Percentiles rank a stretch among this genome's conserved stretches.
Conservation (phyloP, 2,329 filamentous ascomycete species). For the Blumeria hordei region DNA sequence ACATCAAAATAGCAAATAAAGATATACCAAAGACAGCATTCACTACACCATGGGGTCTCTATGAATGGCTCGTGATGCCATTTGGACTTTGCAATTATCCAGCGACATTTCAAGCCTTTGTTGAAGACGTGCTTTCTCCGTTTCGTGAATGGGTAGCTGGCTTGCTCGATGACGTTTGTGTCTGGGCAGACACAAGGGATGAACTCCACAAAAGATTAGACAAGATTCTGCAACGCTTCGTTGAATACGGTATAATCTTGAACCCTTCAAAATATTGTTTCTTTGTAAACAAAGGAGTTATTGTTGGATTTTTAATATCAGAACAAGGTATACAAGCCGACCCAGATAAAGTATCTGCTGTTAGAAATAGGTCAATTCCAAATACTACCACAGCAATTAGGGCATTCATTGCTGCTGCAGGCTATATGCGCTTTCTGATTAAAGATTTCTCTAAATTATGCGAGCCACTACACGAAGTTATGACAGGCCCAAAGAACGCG, state of each 20-base stretch:
- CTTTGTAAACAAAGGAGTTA: neutral
- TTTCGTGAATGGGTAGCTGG: neutral
- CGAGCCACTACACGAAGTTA: neutral
- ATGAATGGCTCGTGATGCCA: constrained; percentile 1
- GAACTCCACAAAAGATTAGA: neutral
- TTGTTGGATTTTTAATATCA: neutral
- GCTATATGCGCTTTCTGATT: neutral
- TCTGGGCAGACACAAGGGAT: neutral
- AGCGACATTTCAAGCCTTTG: constrained; percentile 1
- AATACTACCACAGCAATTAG: neutral
- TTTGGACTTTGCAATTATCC: constrained; percentile 1
- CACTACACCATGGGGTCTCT: neutral
- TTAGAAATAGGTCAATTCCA: neutral
- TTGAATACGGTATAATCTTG: neutral
- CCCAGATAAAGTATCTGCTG: neutral
- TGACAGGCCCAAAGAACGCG: neutral
- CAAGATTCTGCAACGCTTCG: neutral
- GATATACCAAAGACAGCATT: neutral
- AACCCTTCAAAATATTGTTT: neutral
- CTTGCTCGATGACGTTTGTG: neutral
- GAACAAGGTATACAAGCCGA: neutral
- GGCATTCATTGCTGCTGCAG: neutral
- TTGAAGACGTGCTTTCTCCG: neutral
- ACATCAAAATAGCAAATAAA: neutral
- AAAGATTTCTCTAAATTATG: neutral